These are phyloP conservation scores for Colletotrichum viniferum DNA, from an alignment of 2,329 filamentous ascomycete genomes.

Conservation along the genomic window DNA sequence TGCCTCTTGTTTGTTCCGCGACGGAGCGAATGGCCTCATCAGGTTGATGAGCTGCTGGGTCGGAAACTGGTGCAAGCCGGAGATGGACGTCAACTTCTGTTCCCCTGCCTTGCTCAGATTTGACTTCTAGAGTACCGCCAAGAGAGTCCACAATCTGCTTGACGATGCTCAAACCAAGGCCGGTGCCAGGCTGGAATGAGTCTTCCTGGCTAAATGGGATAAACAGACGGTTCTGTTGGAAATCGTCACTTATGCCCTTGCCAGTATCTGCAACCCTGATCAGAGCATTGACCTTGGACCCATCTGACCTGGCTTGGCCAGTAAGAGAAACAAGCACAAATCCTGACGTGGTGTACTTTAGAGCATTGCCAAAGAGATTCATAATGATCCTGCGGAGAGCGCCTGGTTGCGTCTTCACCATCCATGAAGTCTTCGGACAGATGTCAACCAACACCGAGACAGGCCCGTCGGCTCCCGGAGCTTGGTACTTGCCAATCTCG, in stretches of 20 bases:
- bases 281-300: slow-evolving; percentile 28
- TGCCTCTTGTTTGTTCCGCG: slow-evolving; percentile 19
- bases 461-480: slow-evolving; percentile 25
- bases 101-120: slow-evolving; percentile 55
- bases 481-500: slow-evolving; percentile 14
- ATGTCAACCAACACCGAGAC: slow-evolving; percentile 58
- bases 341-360: slow-evolving; percentile 64
- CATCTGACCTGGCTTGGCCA: slow-evolving; percentile 24
- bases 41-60: slow-evolving; percentile 21
- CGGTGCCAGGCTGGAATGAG: slow-evolving; percentile 62
- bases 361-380: slow-evolving; percentile 66
- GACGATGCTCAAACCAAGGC: slow-evolving; percentile 68
- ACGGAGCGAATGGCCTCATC: slow-evolving; percentile 11
- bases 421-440: slow-evolving; percentile 48
- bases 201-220: slow-evolving; percentile 69
- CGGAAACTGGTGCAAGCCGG: slow-evolving; percentile 33
- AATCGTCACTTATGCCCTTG: slow-evolving; percentile 67
- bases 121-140: slow-evolving; percentile 62
- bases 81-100: slow-evolving; percentile 58
- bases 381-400: slow-evolving; percentile 59
- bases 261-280: slow-evolving; percentile 66
- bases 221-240: slow-evolving; percentile 62
- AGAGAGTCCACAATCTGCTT: slow-evolving; percentile 63
- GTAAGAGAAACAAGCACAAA: slow-evolving; percentile 47
- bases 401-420: slow-evolving; percentile 58